A percentile compares a stretch with the other conserved stretches of the same genome.
Conservation (phyloP, 768 basidiomycete genomes). For the Kwoniella newhampshirensis region DNA sequence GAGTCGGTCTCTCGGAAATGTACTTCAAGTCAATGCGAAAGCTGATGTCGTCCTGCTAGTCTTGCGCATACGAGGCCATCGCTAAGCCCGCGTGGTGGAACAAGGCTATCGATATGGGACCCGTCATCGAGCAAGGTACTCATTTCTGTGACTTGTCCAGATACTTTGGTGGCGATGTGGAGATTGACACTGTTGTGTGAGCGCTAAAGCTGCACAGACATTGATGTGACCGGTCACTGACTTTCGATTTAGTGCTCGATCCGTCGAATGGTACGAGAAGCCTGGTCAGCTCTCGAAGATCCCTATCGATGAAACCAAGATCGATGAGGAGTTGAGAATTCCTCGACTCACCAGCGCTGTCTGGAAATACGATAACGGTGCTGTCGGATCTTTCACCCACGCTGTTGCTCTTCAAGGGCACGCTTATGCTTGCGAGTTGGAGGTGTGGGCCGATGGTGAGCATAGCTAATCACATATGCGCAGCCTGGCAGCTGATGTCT, state of each 20-base stretch:
- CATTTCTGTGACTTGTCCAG: slow-evolving; percentile 97
- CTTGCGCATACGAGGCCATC: slow-evolving; percentile 53
- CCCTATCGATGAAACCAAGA: slow-evolving; percentile 76
- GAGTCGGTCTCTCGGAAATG: slow-evolving; percentile 28
- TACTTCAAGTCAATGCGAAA: slow-evolving; percentile 52
- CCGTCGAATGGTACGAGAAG: slow-evolving; percentile 87
- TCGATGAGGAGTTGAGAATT: slow-evolving; percentile 82
- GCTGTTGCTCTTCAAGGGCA: slow-evolving; percentile 85
- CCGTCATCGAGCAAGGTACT: slow-evolving; percentile 61
- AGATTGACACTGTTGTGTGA: slow-evolving; percentile 61
- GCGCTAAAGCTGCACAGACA: too few relatives aligned
- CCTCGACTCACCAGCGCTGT: slow-evolving; percentile 89
- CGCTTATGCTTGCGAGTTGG: slow-evolving; percentile 91
- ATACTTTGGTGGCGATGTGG: slow-evolving; percentile 95
- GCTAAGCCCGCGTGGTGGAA: slow-evolving; percentile 55
- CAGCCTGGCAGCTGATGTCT: slow-evolving; percentile 55
- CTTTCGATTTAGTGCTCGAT: slow-evolving; percentile 63
- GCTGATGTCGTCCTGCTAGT: too few relatives aligned
- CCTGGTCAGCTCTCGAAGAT: slow-evolving; percentile 82
- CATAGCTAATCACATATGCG: background rate
- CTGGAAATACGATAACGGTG: slow-evolving; percentile 97
- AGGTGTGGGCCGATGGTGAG: slow-evolving; percentile 83
- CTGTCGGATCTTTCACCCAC: slow-evolving; percentile 88
- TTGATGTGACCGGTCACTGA: background rate
- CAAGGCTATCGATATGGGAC: slow-evolving; percentile 54